Evolutionary conservation across 2,329 filamentous ascomycete genomes (phyloP), one percentile per base, ranked within the genome.

Genomic region (Paramyrothecium roridum): DNA sequence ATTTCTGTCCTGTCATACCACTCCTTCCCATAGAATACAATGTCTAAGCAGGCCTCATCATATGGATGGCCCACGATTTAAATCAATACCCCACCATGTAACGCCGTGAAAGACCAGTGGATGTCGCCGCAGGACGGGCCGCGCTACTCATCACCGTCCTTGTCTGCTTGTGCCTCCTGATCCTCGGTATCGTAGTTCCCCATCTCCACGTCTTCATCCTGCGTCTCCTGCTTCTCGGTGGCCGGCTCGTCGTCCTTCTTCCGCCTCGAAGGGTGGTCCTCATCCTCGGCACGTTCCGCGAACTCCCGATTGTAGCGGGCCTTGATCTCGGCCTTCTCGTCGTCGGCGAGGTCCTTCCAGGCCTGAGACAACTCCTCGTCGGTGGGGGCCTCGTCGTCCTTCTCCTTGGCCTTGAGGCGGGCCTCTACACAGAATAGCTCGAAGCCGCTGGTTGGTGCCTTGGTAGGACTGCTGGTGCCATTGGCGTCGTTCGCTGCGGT

Each of bases 361-460:
- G 73, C 72, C 13, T 75, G 76, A n/a, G 74, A 70, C 10, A 85
- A 74, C 70, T 83, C 81, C 52, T 81, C 79, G n/a, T 84, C 80
- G 13, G 82, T 66, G 54, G 75, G 73, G 54, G 73, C 48, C 13
- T 69, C 63, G 19, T 65, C 61, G 17, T 76, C 75, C 64, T 77
- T 77, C 57, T 73, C 66, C 66, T 81, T 76, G 10, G 72, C 70
- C 50, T 76, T 73, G 26, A 81, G 67, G 49, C 80, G 77, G 57
- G 67, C 73, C 58, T 83, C 80, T 53, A 74, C 72, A 65, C 78
- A 82, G 70, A 80, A 85, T 17, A 84, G 68, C 57, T 83, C 80
- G 61, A 82, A 85, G 3, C 80, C 81, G 59, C 58, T 78, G 57
- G 68, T 70, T 13, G 78, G 76, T 50, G 71, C 71, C 65, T 79